phyloP scores from a whole-genome alignment of 768 basidiomycete genomes.

The Crepidotus variabilis region DNA sequence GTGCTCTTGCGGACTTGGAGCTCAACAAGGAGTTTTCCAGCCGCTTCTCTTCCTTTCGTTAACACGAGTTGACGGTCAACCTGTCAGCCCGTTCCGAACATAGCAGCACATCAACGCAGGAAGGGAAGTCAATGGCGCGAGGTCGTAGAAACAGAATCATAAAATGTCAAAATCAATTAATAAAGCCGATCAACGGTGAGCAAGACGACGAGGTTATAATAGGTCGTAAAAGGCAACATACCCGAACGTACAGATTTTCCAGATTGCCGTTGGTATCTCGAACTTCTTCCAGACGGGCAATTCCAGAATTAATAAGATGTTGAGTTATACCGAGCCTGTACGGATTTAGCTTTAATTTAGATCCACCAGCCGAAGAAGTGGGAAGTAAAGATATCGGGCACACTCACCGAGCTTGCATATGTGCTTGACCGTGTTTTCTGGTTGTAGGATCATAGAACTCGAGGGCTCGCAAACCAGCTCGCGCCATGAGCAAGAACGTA shows the following conservation, averaged over 20 bases:
- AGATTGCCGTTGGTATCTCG: conserved; percentile 54
- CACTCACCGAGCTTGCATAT: conserved; percentile 83
- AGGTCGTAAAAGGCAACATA: conserved; percentile 26
- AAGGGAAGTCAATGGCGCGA: neutral
- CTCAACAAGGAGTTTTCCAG: conserved; percentile 72
- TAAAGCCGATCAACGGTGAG: neutral
- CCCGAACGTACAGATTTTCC: conserved; percentile 67
- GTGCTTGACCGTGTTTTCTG: conserved; percentile 83
- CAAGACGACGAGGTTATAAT: neutral
- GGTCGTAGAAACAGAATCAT: neutral
- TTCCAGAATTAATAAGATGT: conserved; percentile 66
- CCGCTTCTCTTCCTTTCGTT: conserved; percentile 57
- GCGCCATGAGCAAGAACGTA: conserved; percentile 84
- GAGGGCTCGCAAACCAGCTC: conserved; percentile 72
- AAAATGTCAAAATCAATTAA: neutral
- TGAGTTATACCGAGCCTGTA: conserved; percentile 77
- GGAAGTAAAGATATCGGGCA: conserved; percentile 4
- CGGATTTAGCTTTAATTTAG: conserved; percentile 5
- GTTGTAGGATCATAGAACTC: conserved; percentile 82
- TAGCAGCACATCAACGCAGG: conserved; percentile 4
- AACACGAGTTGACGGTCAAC: conserved; percentile 72
- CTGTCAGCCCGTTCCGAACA: conserved; percentile 27
- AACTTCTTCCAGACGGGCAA: conserved; percentile 69
- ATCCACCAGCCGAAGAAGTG: neutral
- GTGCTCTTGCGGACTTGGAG: conserved; percentile 85